These are phyloP conservation scores for Mallotus nudiflorus DNA, from an alignment of 345 rosid species.

Conservation along the genomic window DNA sequence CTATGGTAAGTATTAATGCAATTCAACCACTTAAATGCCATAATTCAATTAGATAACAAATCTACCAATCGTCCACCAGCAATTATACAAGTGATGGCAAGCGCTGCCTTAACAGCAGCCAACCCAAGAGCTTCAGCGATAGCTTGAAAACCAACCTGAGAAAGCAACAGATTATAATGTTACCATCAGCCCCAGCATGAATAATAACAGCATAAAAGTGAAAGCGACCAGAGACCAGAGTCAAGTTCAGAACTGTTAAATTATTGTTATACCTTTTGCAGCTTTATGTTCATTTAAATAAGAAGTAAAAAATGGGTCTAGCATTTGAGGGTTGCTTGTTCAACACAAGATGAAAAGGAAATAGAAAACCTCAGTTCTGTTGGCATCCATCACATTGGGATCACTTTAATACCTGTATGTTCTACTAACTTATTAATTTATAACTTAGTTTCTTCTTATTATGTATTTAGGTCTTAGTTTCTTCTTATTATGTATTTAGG, in stretches of 20 bases:
- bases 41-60: slow-evolving; percentile 24
- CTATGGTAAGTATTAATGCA: slow-evolving; percentile 13
- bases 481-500: too few species aligned
- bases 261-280: too few species aligned
- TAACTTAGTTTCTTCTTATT: too few species aligned
- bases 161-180: slow-evolving; percentile 26
- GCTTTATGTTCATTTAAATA: too few species aligned
- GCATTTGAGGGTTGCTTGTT: background rate
- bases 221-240: background rate
- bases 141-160: slow-evolving; percentile 93
- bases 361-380: too few species aligned
- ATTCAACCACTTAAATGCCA: slow-evolving; percentile 15
- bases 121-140: slow-evolving; percentile 98
- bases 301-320: background rate
- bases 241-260: too few species aligned
- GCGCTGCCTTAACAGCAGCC: slow-evolving; percentile 92
- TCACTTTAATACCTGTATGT: too few species aligned
- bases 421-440: too few species aligned
- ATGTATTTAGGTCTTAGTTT: too few species aligned
- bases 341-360: background rate
- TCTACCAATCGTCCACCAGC: slow-evolving; percentile 97
- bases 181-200: slow-evolving; percentile 11
- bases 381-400: too few species aligned
- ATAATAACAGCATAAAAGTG: background rate
- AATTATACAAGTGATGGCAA: slow-evolving; percentile 93